Percentiles rank a stretch among this genome's conserved stretches.
phyloP scores from a whole-genome alignment of 2,329 filamentous ascomycete genomes.

The Exophiala spinifera region DNA sequence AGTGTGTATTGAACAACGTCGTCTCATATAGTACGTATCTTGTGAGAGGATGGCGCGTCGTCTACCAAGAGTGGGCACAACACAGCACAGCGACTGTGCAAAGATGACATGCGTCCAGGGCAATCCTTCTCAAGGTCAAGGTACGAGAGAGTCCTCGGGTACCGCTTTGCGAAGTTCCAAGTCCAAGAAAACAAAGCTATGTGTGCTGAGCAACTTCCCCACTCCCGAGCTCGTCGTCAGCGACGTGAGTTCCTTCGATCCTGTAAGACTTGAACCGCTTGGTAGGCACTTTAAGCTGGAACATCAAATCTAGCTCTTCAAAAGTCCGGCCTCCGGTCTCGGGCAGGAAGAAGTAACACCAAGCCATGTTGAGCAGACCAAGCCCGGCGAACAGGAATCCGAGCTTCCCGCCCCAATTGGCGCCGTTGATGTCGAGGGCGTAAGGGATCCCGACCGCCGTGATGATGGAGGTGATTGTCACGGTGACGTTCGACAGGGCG shows the following conservation, averaged over 20 bases:
- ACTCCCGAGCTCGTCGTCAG: neutral
- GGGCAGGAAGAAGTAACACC: conserved; percentile 27
- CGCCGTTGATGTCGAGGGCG: neutral
- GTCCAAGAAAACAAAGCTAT: too few relatives aligned
- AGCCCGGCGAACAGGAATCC: conserved; percentile 1
- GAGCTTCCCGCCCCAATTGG: neutral
- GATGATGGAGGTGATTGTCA: neutral
- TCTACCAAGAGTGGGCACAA: too few relatives aligned
- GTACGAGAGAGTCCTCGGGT: too few relatives aligned
- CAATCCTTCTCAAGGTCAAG: too few relatives aligned
- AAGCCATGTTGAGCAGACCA: neutral
- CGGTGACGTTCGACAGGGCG: neutral
- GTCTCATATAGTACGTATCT: too few relatives aligned
- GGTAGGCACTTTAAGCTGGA: conserved; percentile 12
- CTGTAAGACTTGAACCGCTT: neutral
- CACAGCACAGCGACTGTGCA: too few relatives aligned
- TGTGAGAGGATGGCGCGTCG: too few relatives aligned
- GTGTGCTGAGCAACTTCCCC: too few relatives aligned
- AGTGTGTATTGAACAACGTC: too few relatives aligned
- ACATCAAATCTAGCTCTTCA: conserved; percentile 32
- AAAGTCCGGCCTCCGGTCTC: conserved; percentile 27
- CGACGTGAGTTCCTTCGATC: neutral
- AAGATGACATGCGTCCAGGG: too few relatives aligned
- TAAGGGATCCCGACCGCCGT: neutral
- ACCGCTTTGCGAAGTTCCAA: too few relatives aligned